Evolutionary conservation across 345 rosid genomes (phyloP), one percentile per base, ranked within the genome.

Genomic region (Gossypium bickii): DNA sequence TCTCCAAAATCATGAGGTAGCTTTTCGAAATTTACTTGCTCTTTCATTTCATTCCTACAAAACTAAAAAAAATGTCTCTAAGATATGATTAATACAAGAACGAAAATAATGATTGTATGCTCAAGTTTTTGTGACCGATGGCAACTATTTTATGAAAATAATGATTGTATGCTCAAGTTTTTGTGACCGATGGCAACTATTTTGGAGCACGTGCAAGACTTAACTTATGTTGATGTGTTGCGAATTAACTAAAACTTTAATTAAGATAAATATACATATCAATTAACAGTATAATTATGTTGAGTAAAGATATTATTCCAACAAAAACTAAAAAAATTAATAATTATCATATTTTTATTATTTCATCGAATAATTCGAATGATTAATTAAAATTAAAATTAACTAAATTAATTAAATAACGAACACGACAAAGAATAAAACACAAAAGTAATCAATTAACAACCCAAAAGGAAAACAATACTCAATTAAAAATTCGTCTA

Each of bases 161-260:
- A 17, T 51, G 24, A 60, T 24, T 44, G 12, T 72, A 71, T 48
- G 81, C 77, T 2, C 68, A 15, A 65, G 82, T 66, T 22, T 45
- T 59, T 7, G 4, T 41, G 59, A 0, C 1, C 1, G 18, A 7
- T 15, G 72, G 59, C 0, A 38, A 41, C 2, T 76, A 52, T 60
- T 73, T 9, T 47, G 86, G 84, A 73, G 82, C 73, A 59, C 47
- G 4, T 6, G 80, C 77, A 59, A 0, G 16, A 4, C 3, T 80
- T 3, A 80, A 76, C 29, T 24, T 24, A 24, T 24, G 24, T 24
- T 24, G 24, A 24, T 24, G 24, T 25, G 27, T 3, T 3, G 29
- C 29, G 34, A 29, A 3, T 29, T 29, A 3, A 29, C 0, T 29
- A 3, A 29, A 29, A 29, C 0, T 3, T 29, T 29, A 29, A 29